These are phyloP conservation scores for Yamadazyma friedrichii DNA, from an alignment of 1,139 yeast genomes.

Conservation along the genomic window DNA sequence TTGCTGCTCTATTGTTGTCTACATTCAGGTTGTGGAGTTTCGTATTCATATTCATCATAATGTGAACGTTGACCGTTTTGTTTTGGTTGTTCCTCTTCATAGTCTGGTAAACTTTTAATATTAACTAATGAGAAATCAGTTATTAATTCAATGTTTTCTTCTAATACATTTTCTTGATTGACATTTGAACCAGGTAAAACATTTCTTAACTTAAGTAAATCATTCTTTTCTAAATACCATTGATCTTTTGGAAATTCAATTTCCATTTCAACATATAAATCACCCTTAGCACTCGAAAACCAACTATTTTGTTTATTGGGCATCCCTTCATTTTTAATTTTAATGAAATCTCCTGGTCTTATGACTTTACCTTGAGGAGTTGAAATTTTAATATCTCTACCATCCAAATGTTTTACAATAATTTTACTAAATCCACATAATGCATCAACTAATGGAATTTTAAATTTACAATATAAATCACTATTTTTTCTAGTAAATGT, in stretches of 20 bases:
- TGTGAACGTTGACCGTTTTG: constrained; percentile 6
- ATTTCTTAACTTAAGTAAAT: constrained; percentile 50
- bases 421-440: constrained; percentile 74
- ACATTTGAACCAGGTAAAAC: constrained; percentile 48
- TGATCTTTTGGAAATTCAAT: constrained; percentile 83
- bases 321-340: constrained; percentile 83
- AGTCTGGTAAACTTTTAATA: constrained; percentile 34
- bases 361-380: constrained; percentile 77
- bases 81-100: constrained; percentile 17
- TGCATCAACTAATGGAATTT: constrained; percentile 74
- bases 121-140: constrained; percentile 40
- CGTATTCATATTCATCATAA: constrained; percentile 7
- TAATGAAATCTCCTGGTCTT: constrained; percentile 71
- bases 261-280: constrained; percentile 66
- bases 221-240: constrained; percentile 73
- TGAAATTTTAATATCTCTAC: constrained; percentile 62
- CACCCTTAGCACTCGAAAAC: constrained; percentile 52
- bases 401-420: constrained; percentile 77
- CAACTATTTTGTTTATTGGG: constrained; percentile 50
- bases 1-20: constrained; percentile 31
- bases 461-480: constrained; percentile 62
- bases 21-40: constrained; percentile 37
- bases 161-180: constrained; percentile 27
- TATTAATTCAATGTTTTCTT: constrained; percentile 40
- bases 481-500: constrained; percentile 57